Evolutionary conservation across 2,329 filamentous ascomycete genomes (phyloP).

Genomic region (Curvularia lunata): DNA sequence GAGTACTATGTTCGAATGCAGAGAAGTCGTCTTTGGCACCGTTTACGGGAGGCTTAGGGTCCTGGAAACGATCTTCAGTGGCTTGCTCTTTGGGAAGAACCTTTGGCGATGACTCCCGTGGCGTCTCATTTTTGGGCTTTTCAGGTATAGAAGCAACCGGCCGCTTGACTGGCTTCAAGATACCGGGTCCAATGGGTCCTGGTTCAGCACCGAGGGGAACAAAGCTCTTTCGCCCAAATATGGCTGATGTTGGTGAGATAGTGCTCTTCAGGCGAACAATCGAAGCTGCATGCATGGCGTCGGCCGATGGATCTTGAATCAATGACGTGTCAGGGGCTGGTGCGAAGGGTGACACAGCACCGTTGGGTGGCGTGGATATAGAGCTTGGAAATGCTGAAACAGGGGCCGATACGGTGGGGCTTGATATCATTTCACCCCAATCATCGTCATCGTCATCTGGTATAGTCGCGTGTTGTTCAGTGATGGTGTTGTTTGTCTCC

Average conservation of each 20-base stretch:
- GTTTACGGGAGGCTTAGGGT: neutral
- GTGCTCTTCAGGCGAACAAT: conserved; percentile 43
- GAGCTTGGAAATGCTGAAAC: conserved; percentile 21
- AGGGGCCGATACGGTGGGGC: conserved; percentile 36
- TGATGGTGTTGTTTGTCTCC: conserved; percentile 19
- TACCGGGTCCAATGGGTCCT: conserved; percentile 39
- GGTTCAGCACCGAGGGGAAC: conserved; percentile 33
- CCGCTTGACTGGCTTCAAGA: conserved; percentile 36
- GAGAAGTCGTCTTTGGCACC: conserved; percentile 11
- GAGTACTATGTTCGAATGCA: conserved; percentile 2
- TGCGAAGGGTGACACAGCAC: conserved; percentile 18
- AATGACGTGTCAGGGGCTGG: conserved; percentile 21
- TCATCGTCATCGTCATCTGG: conserved; percentile 42
- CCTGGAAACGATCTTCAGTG: neutral
- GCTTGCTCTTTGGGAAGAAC: neutral
- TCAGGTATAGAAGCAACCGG: conserved; percentile 15
- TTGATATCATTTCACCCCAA: conserved; percentile 51
- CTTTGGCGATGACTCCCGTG: neutral
- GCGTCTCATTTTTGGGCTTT: conserved; percentile 10
- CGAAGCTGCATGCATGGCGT: conserved; percentile 35
- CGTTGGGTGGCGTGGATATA: conserved; percentile 14
- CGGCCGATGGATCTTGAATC: conserved; percentile 18
- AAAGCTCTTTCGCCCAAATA: conserved; percentile 39
- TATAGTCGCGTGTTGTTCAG: conserved; percentile 2
- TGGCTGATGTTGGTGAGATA: conserved; percentile 44